Conservation (phyloP, 768 basidiomycete species). For the Sporobolomyces phaffii region DNA sequence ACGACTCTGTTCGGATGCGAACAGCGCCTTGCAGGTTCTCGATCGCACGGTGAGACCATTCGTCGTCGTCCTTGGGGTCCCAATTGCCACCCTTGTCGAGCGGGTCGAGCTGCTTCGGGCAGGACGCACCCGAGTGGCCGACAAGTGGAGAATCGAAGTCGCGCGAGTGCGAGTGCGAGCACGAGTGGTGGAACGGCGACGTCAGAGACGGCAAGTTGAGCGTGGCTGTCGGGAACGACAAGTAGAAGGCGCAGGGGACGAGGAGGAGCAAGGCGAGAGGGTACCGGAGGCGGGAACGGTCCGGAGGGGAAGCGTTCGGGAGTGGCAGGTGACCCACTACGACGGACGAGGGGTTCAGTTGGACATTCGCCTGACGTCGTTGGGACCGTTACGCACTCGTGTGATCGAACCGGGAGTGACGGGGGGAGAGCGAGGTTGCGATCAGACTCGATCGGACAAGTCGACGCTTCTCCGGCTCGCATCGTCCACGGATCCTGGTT, state of each 20-base stretch:
- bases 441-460: not conserved
- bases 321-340: conserved; percentile 6
- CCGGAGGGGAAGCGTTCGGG: not conserved
- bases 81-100: conserved; percentile 3
- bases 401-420: not conserved
- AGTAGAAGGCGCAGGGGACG: conserved; percentile 5
- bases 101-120: conserved; percentile 10
- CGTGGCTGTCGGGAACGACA: not conserved
- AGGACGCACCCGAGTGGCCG: not conserved
- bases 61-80: not conserved
- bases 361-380: not conserved
- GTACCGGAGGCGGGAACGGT: not conserved
- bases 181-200: not conserved
- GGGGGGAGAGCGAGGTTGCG: not conserved
- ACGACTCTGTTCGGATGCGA: conserved; percentile 28
- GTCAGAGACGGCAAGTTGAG: not conserved
- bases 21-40: conserved; percentile 5
- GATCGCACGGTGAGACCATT: not conserved
- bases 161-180: not conserved
- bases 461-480: too few species aligned
- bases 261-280: conserved; percentile 1
- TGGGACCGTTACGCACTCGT: not conserved
- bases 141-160: not conserved
- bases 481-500: not conserved
- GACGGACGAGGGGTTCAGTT: not conserved